Base-by-base conservation (phyloP, 306 rosid species). In the Fagus crenata region DNA sequence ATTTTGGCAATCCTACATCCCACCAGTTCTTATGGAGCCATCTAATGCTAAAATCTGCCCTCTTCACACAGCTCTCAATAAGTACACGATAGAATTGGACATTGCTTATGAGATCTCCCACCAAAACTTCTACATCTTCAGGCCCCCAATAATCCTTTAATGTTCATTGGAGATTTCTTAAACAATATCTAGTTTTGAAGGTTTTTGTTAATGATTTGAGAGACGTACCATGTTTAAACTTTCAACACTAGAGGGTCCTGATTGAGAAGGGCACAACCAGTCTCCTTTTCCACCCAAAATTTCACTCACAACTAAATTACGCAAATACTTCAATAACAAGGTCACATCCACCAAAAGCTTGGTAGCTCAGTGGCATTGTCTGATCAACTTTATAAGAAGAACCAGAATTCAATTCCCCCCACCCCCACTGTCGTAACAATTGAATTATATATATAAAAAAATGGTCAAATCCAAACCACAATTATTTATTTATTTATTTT, bases 1-100 rank as follows among this genome's bases (percentile, higher is more conserved):
- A 58, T 58, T 58, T 58, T 58, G 64, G 64, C 64, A 58, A 7
- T 58, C 14, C 51, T 58, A 58, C 36, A 58, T 22, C 35, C 64
- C 64, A 58, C 64, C 0, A 0, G 61, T 55, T 15, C 61, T 55
- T 28, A 55, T 55, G 32, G 31, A 18, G 1, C 53, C 13, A 49
- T 7, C 53, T 51, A 51, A 51, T 51, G 56, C 18, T 58, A 58
- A 9, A 5, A 28, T 8, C 11, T 58, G 32, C 33, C 31, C 11
- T 2, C 64, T 5, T 28, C 32, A 58, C 22, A 9, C 14, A 58
- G 33, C 35, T 58, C 64, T 22, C 64, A 58, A 58, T 32, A 58
- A 18, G 22, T 58, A 58, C 1, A 3, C 0, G 32, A 58, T 58
- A 58, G 32, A 22, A 28, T 7, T 58, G 36, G 36, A 28, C 3